phyloP scores from a whole-genome alignment of 257 asterid species.

The Asclepias syriaca region DNA sequence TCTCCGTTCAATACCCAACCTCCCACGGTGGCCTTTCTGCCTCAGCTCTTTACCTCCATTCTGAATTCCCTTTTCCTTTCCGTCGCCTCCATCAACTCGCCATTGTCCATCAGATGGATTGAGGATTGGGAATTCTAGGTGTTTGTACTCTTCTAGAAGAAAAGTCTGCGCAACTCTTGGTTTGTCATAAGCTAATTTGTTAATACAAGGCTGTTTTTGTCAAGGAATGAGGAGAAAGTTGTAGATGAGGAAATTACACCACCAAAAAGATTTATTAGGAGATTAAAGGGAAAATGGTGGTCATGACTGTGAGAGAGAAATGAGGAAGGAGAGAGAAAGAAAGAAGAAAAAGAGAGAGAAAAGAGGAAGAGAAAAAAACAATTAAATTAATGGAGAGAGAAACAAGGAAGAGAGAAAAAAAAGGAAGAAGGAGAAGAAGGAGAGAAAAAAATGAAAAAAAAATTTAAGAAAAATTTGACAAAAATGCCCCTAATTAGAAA shows the following conservation, averaged over 20 bases:
- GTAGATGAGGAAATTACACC: conserved; percentile 32
- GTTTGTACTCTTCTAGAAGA: conserved; percentile 62
- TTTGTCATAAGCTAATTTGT: conserved; percentile 88
- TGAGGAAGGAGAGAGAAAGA: too few relatives aligned
- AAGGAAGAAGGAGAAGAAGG: too few relatives aligned
- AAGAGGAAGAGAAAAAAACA: too few relatives aligned
- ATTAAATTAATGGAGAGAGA: too few relatives aligned
- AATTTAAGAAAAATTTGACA: too few relatives aligned
- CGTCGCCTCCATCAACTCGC: conserved; percentile 80
- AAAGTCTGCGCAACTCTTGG: conserved; percentile 76
- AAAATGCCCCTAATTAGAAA: too few relatives aligned
- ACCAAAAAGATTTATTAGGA: conserved; percentile 50
- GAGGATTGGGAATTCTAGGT: conserved; percentile 55
- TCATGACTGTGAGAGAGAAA: too few relatives aligned
- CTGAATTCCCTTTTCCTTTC: conserved; percentile 29
- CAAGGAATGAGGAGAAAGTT: conserved; percentile 52
- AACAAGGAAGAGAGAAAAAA: too few relatives aligned
- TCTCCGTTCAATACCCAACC: conserved; percentile 69
- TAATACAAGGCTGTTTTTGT: conserved; percentile 70
- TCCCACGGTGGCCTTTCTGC: conserved; percentile 75
- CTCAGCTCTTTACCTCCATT: conserved; percentile 72
- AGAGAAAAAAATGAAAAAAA: too few relatives aligned
- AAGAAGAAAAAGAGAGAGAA: too few relatives aligned
- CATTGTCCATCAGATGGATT: conserved; percentile 30
- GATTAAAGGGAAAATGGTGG: too few relatives aligned